Evolutionary conservation across 805 yeast genomes (phyloP), one percentile per base, ranked within the genome.

Genomic region (Candida sanyiensis): DNA sequence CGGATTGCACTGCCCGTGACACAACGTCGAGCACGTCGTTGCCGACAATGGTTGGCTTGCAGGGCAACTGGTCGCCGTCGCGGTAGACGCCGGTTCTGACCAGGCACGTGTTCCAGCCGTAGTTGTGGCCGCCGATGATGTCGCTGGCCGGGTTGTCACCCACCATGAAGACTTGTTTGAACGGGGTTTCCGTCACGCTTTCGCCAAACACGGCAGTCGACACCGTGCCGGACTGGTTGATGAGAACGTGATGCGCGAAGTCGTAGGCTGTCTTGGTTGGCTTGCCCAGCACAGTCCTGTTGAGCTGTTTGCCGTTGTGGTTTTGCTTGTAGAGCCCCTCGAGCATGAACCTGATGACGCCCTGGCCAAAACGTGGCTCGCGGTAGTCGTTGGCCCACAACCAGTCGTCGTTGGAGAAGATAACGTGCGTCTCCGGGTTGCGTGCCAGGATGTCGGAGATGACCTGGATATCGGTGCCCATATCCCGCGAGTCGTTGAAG

Each of bases 61-160:
- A 64, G 1, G 59, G 59, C 21, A 69, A 47, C n/a, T 57, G 62
- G 31, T 69, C 74, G 1, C 64, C 65, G 46, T 79, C 84, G 44
- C 69, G 66, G 57, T 77, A 93, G 5, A 93, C 97, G 1, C 98
- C 98, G 0, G 97, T 84, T 45, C 80, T 69, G 19, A 93, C 86
- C 32, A 93, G 70, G 26, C 87, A 73, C 10, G 93, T 79, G 35
- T 82, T 77, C 97, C 97, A 93, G 4, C 96, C 95, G 56, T 80
- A 79, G 35, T 67, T 65, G 50, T 83, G 80, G 6, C 96, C 98
- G 1, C 98, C 98, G 40, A 72, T 70, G 38, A 93, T 93, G 57
- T 93, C 98, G 36, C 88, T 76, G 21, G 81, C 93, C 4, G 97
- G 97, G 59, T 93, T 93, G 62, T 93, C 98, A 21, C 98, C 98